Conservation (phyloP, 2,329 filamentous ascomycete genomes). For the Magnaporthiopsis incrustans region DNA sequence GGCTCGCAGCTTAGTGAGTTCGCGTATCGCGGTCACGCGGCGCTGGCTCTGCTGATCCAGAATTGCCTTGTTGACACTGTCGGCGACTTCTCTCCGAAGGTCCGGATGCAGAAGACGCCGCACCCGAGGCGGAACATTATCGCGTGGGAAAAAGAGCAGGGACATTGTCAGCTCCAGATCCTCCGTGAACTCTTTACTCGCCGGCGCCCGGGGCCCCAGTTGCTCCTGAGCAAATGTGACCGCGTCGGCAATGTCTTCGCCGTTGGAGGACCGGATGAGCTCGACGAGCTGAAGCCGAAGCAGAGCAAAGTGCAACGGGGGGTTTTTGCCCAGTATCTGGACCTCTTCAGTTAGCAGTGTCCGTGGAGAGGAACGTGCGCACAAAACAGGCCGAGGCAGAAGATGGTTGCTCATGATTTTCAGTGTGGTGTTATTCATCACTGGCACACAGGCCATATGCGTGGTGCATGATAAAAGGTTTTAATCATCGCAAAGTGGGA, state of each 20-base stretch:
- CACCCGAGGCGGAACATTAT: conserved; percentile 68
- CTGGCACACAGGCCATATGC: conserved; percentile 79
- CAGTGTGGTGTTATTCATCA: conserved; percentile 78
- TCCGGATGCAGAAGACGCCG: conserved; percentile 70
- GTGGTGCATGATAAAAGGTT: conserved; percentile 99
- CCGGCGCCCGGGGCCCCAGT: conserved; percentile 78
- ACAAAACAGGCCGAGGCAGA: not conserved
- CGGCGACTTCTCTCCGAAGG: conserved; percentile 76
- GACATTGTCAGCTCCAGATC: conserved; percentile 92
- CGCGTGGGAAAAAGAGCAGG: conserved; percentile 78
- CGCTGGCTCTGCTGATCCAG: conserved; percentile 63
- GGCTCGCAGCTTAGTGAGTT: conserved; percentile 70
- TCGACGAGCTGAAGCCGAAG: conserved; percentile 89
- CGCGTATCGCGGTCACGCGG: conserved; percentile 73
- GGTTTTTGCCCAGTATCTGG: conserved; percentile 80
- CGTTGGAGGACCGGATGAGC: conserved; percentile 71
- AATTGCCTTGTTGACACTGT: conserved; percentile 83
- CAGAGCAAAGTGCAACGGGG: conserved; percentile 79
- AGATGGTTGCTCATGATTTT: conserved; percentile 54
- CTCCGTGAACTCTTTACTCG: conserved; percentile 70
- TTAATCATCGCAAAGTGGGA: conserved; percentile 73
- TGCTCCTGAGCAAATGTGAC: conserved; percentile 82
- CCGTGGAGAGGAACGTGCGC: not conserved
- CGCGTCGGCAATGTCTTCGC: conserved; percentile 69
- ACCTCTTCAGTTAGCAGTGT: conserved; percentile 18